Evolutionary conservation across 257 asterid genomes (phyloP), one percentile per base, ranked within the genome.

Genomic region (Eucommia ulmoides): DNA sequence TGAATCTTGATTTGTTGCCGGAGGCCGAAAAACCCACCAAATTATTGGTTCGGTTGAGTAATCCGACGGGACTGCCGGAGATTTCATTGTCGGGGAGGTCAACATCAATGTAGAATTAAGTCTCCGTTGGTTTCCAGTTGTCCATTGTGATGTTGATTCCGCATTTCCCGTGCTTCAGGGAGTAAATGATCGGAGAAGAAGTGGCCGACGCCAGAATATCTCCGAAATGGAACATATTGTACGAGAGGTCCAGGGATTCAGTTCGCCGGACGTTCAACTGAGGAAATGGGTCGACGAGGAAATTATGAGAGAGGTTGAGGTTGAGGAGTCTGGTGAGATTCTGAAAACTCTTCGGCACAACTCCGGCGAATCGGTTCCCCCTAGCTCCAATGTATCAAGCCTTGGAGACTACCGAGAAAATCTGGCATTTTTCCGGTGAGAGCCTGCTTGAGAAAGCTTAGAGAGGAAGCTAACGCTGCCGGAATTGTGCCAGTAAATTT

Each of bases 321-420:
- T 89, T 80, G 60, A 82, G 78, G 24, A 89, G 82, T 59, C 80
- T 80, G 12, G 97, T 84, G n/a, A 89, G 78, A 69, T 89, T 89
- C 0, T 65, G 71, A 19, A 89, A 89, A 5, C 59, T 58, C 65
- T 69, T 72, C 0, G 97, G 96, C 7, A 88, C 94, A 0, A 73
- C 41, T 38, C 98, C 96, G 0, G 83, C 29, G 41, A 82, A 65
- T 8, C 44, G 60, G 60, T 89, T 89, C 74, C 72, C 1, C 93
- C 80, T 8, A 89, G 73, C 59, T 82, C 96, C 60, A 85, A 23
- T 0, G 96, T 89, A 24, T 85, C 94, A 15, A 89, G 71, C 1
- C 56, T 2, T 56, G 83, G 42, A 89, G 80, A 16, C 53, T 62
- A 6, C 86, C 81, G 0, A 89, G 65, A 61, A 76, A 82, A 57